Percentiles rank a stretch among this genome's conserved stretches.
These are phyloP conservation scores for Tricholoma sp. DNA, from an alignment of 768 basidiomycete genomes.

Conservation along the genomic window DNA sequence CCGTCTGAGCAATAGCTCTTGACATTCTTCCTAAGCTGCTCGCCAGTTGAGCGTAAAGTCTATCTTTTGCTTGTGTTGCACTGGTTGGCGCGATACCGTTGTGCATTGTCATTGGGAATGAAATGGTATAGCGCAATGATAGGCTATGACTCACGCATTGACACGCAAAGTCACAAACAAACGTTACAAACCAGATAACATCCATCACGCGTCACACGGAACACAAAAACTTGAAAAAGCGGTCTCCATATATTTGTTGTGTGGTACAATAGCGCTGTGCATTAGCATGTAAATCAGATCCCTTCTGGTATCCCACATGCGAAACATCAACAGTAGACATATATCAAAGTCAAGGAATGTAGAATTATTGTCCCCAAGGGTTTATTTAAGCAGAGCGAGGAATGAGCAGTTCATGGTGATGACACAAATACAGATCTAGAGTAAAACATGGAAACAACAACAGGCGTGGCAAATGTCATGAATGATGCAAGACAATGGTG, in stretches of 20 bases:
- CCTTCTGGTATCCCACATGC: background rate
- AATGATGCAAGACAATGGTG: slow-evolving; percentile 3
- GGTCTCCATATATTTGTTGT: too few species aligned
- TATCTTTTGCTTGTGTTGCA: slow-evolving; percentile 74
- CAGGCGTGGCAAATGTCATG: background rate
- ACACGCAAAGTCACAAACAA: too few species aligned
- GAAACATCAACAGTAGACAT: background rate
- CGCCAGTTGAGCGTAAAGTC: slow-evolving; percentile 75
- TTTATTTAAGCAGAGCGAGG: background rate
- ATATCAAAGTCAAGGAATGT: background rate
- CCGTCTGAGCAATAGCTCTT: slow-evolving; percentile 63
- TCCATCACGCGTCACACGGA: too few species aligned
- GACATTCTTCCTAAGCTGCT: slow-evolving; percentile 64
- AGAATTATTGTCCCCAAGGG: background rate
- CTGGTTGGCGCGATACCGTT: slow-evolving; percentile 36
- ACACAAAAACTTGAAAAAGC: too few species aligned
- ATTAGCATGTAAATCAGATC: background rate
- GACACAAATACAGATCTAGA: background rate
- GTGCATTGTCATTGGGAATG: background rate
- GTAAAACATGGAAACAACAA: background rate
- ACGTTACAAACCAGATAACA: too few species aligned
- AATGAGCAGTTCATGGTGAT: background rate
- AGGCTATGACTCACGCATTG: too few species aligned
- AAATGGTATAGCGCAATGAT: too few species aligned
- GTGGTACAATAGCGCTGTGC: background rate